Evolutionary conservation across 2,329 filamentous ascomycete species (phyloP).

Genomic region (Polytolypa hystricis): DNA sequence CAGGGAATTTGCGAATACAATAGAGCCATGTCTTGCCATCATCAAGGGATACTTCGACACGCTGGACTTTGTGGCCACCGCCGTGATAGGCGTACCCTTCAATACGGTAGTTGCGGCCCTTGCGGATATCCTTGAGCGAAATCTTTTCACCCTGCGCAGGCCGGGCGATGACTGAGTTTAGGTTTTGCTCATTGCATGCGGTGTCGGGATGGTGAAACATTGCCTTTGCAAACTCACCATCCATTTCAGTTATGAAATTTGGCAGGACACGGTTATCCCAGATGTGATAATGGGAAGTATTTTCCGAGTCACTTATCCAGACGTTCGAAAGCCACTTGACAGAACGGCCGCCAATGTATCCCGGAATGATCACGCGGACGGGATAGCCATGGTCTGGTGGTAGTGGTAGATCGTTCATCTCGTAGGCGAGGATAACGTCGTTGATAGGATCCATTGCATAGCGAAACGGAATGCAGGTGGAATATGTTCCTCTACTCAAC

Average conservation of each 20-base stretch:
- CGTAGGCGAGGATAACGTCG: constrained; percentile 37
- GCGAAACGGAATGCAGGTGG: constrained; percentile 38
- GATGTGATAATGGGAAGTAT: constrained; percentile 36
- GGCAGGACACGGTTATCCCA: constrained; percentile 42
- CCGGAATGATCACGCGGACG: constrained; percentile 32
- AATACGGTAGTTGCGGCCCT: constrained; percentile 32
- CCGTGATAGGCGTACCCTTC: constrained; percentile 41
- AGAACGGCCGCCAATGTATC: constrained; percentile 31
- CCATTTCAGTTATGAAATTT: constrained; percentile 38
- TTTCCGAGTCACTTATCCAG: constrained; percentile 32
- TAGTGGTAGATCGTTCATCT: constrained; percentile 32
- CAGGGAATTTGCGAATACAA: constrained; percentile 39
- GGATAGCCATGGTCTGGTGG: constrained; percentile 36
- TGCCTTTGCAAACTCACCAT: constrained; percentile 36
- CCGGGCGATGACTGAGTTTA: constrained; percentile 39
- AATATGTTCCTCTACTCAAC: constrained; percentile 38
- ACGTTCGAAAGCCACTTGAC: constrained; percentile 34
- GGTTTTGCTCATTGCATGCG: constrained; percentile 38
- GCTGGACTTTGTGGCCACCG: constrained; percentile 39
- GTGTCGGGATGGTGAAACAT: constrained; percentile 41
- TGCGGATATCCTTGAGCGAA: constrained; percentile 25
- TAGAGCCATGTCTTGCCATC: constrained; percentile 39
- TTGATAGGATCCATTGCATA: constrained; percentile 38
- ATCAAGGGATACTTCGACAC: constrained; percentile 41
- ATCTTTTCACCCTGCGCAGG: constrained; percentile 39